Conservation (phyloP, 176 grass and related monocot species). For the Aegilops sharonensis region DNA sequence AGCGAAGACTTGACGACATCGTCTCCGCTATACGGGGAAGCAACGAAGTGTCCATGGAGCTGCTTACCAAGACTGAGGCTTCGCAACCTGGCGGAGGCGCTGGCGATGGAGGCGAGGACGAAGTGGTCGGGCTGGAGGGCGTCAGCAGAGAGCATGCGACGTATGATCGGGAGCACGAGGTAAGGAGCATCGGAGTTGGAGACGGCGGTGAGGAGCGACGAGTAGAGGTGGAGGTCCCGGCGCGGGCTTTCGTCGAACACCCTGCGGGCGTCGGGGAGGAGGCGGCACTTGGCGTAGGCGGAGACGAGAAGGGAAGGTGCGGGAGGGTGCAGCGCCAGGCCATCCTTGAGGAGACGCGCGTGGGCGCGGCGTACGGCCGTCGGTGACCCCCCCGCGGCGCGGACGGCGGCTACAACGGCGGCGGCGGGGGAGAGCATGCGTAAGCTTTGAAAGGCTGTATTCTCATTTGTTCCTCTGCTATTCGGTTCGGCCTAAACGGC, state of each 20-base stretch:
- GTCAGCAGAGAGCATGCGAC: constrained; percentile 52
- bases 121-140: constrained; percentile 61
- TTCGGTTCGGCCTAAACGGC: neutral
- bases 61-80: constrained; percentile 68
- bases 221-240: constrained; percentile 66
- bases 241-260: constrained; percentile 51
- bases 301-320: constrained; percentile 45
- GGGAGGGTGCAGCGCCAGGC: constrained; percentile 8
- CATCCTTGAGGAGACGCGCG: constrained; percentile 60
- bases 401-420: constrained; percentile 33
- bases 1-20: constrained; percentile 70
- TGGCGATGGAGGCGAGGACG: constrained; percentile 59
- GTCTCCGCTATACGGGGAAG: constrained; percentile 47
- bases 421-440: constrained; percentile 42
- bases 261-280: constrained; percentile 42
- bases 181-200: constrained; percentile 42
- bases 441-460: neutral
- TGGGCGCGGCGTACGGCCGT: constrained; percentile 31
- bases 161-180: constrained; percentile 45
- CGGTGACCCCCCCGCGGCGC: constrained; percentile 29
- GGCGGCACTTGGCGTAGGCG: constrained; percentile 51
- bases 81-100: constrained; percentile 37
- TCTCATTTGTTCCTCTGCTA: neutral
- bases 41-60: constrained; percentile 48
- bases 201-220: constrained; percentile 59